Evolutionary conservation across 345 rosid genomes (phyloP), one percentile per base, ranked within the genome.

Genomic region (Orychophragmus violaceus): DNA sequence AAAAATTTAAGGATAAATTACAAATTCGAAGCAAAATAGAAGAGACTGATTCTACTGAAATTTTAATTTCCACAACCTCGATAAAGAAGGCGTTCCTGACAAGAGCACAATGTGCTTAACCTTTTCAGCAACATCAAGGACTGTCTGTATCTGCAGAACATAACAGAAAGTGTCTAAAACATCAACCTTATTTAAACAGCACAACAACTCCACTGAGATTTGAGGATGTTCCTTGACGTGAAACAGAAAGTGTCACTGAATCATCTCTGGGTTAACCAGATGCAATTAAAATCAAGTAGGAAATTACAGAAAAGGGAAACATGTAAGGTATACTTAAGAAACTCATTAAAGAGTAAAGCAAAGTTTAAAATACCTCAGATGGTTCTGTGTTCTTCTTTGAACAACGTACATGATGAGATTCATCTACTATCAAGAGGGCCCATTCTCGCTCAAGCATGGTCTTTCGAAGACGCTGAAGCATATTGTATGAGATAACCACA

Each of bases 41-140:
- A 29, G 54, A 58, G 36, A 64, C 59, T 21, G 33, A 37, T 62
- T 36, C 56, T 55, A 55, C 45, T 64, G 33, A 69, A 59, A 61
- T 25, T 64, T 13, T 58, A 6, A 57, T 29, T 49, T 42, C 64
- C 58, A 87, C 82, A 88, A 93, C 98, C 98, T 93, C 73, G 97
- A 90, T 78, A 93, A 78, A 66, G 98, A 93, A 72, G 98, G 98
- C 44, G 98, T 93, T 76, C 98, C 98, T 17, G 98, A 90, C 32
- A 93, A 79, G 63, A 93, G 81, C 74, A 88, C 84, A 62, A 85
- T 78, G 67, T 56, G 96, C 70, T 84, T 85, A 81, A 86, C 80
- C 80, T 82, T 90, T 71, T 74, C 79, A 9, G 94, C 96, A 75
- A 88, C 76, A 72, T 86, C 91, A 70, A 93, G 94, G 68, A 90